Evolutionary conservation across 2,329 filamentous ascomycete genomes (phyloP).

Genomic region (Xylariaceae sp.): DNA sequence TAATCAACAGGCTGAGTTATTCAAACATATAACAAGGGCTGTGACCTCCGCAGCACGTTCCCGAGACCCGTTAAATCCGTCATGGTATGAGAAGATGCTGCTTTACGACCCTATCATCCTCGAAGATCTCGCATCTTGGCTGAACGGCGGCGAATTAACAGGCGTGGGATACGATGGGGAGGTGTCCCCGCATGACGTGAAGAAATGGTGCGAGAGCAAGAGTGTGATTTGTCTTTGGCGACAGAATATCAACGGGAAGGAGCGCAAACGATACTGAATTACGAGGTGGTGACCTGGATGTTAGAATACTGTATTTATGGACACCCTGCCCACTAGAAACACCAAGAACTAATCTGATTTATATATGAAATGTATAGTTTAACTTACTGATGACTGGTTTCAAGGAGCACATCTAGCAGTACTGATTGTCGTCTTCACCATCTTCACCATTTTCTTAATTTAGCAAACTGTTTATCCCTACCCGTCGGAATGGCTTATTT

Average conservation of each 20-base stretch:
- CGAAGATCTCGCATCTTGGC: slow-evolving; percentile 83
- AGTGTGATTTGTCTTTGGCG: slow-evolving; percentile 85
- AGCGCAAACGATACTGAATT: slow-evolving; percentile 56
- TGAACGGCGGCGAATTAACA: slow-evolving; percentile 75
- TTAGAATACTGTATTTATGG: slow-evolving; percentile 9
- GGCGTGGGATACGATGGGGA: slow-evolving; percentile 70
- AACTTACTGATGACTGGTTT: no score
- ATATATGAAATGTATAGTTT: no score
- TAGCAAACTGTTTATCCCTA: no score
- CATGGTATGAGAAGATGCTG: slow-evolving; percentile 92
- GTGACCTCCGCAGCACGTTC: slow-evolving; percentile 59
- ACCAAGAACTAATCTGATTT: neutral
- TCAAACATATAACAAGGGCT: slow-evolving; percentile 61
- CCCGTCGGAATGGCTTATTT: no score
- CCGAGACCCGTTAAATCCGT: slow-evolving; percentile 59
- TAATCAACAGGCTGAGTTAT: slow-evolving; percentile 54
- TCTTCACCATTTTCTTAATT: no score
- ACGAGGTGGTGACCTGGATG: slow-evolving; percentile 1
- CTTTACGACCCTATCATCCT: slow-evolving; percentile 90
- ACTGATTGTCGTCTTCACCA: no score
- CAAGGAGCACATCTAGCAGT: no score
- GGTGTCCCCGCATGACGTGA: slow-evolving; percentile 70
- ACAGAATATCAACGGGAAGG: slow-evolving; percentile 58
- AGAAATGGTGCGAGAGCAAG: slow-evolving; percentile 88
- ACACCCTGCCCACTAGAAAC: slow-evolving; percentile 32